Conservation (phyloP, 2,329 filamentous ascomycete genomes). For the Aspergillus calidoustus region DNA sequence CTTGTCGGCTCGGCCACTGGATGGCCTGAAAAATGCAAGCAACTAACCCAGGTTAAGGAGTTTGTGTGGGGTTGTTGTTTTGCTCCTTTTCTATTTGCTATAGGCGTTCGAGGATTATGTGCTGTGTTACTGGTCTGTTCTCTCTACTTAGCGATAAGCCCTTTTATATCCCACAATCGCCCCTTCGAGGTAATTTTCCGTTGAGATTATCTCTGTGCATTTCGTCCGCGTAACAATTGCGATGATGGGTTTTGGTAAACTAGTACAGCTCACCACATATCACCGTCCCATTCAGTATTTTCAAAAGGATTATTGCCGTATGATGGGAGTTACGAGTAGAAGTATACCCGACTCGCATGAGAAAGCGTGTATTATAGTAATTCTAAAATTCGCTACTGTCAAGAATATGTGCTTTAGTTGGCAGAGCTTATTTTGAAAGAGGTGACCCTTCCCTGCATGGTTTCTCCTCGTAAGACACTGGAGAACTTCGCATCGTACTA, state of each 20-base stretch:
- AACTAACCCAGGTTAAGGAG: slow-evolving; percentile 17
- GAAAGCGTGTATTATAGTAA: background rate
- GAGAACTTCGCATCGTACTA: slow-evolving; percentile 29
- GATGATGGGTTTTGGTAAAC: too few relatives aligned
- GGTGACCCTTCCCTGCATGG: slow-evolving; percentile 36
- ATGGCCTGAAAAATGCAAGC: slow-evolving; percentile 19
- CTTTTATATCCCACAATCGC: slow-evolving; percentile 3
- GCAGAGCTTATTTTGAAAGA: slow-evolving; percentile 37
- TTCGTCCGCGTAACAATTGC: too few relatives aligned
- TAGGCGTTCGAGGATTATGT: slow-evolving; percentile 3
- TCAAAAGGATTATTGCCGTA: background rate
- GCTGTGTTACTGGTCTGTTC: background rate
- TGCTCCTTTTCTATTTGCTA: slow-evolving; percentile 6
- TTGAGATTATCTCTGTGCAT: background rate
- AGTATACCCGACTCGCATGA: background rate
- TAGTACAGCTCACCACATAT: too few relatives aligned
- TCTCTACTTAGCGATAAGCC: slow-evolving; percentile 17
- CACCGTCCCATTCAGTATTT: background rate
- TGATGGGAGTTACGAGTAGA: background rate
- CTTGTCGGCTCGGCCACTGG: slow-evolving; percentile 19
- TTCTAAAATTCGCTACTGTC: background rate
- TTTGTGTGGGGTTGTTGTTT: slow-evolving; percentile 16
- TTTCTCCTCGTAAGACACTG: slow-evolving; percentile 25
- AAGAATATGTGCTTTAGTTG: background rate
- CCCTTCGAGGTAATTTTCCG: background rate